Base-by-base conservation (phyloP, 257 asterid genomes). In the Scutellaria barbata region DNA sequence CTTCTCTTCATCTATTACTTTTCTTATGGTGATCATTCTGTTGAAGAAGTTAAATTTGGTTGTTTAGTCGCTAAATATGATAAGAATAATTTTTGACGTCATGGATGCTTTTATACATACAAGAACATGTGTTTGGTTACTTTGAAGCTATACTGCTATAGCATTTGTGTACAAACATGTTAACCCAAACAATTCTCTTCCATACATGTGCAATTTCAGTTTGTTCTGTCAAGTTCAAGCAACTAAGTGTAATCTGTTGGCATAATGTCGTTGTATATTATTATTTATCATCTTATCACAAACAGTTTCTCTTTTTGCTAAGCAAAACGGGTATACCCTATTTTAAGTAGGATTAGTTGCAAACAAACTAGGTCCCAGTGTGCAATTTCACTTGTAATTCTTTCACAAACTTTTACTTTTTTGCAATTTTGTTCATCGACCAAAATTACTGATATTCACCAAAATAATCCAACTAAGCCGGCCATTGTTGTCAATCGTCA, bases 181-280 rank as follows among this genome's bases (percentile, higher is more conserved):
- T n/a, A n/a, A n/a, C n/a, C n/a, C n/a, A n/a, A n/a, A n/a, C n/a
- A n/a, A n/a, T n/a, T n/a, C n/a, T n/a, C n/a, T n/a, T n/a, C n/a
- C n/a, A n/a, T n/a, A n/a, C n/a, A n/a, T n/a, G 14, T 33, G 22
- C 46, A 54, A 39, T 56, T 64, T 51, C 41, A 64, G 8, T 56
- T 10, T 22, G 74, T 7, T 22, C 66, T 72, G 33, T 47, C 52
- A 72, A 39, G 14, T 71, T 56, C 68, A 63, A 45, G 72, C 20
- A 52, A 14, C 50, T 12, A 8, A 54, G 11, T 45, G 63, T 45
- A 47, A 39, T 52, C 37, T 33, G 12, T 50, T 63, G 53, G 13
- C 12, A 18, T 30, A 57, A 1, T 14, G 61, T 47, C 42, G 9
- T 65, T n/a, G n/a, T n/a, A 13, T 57, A 40, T 3, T 33, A 25